phyloP scores from a whole-genome alignment of 225 moss, liverwort and hornwort species.

The Anthoceros angustus region DNA sequence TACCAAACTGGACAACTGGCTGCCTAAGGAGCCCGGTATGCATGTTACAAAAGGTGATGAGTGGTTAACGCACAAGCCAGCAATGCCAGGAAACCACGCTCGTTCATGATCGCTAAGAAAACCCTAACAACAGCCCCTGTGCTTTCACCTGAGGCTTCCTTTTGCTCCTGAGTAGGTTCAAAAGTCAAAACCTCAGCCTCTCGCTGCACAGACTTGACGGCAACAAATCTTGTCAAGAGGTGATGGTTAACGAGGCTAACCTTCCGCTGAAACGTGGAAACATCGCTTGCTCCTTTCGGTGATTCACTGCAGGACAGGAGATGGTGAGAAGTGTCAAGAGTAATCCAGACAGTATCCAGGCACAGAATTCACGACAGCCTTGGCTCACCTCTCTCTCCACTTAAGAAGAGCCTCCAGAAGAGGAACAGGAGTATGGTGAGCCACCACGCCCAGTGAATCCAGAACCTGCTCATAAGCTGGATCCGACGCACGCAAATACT shows the following conservation, averaged over 20 bases:
- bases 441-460: constrained; percentile 97
- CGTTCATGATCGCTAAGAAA: no score
- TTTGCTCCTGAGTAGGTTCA: no score
- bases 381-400: constrained; percentile 82
- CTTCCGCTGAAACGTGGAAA: constrained; percentile 84
- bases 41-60: no score
- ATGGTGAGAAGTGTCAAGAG: constrained; percentile 5
- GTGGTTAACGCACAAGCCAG: no score
- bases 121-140: no score
- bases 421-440: constrained; percentile 90
- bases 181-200: no score
- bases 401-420: constrained; percentile 87
- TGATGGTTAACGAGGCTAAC: constrained; percentile 15
- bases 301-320: constrained; percentile 59
- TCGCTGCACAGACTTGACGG: neutral
- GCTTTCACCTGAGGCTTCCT: no score
- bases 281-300: constrained; percentile 67
- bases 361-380: neutral
- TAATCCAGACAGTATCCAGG: neutral
- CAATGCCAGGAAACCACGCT: no score
- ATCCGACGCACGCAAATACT: constrained; percentile 93
- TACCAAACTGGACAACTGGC: neutral
- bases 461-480: constrained; percentile 98
- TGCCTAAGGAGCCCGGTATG: neutral
- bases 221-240: neutral